A percentile compares a stretch with the other conserved stretches of the same genome.
Evolutionary conservation across 1,139 yeast genomes (phyloP).

Genomic region (Geotrichum australiense): DNA sequence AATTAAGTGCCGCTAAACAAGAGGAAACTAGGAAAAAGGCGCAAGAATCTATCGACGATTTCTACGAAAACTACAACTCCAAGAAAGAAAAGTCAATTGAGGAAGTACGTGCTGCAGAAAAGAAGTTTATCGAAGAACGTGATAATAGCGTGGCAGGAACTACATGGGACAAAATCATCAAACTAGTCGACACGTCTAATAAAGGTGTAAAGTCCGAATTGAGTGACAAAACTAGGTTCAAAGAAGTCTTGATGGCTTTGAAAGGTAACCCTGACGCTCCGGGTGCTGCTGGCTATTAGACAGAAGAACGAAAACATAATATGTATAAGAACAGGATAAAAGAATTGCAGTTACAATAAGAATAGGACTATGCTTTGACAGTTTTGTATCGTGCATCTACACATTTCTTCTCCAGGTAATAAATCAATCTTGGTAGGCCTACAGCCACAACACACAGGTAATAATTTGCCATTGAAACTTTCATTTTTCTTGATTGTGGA

Average conservation of each 20-base stretch:
- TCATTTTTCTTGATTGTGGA: too few species aligned
- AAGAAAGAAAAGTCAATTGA: conserved; percentile 71
- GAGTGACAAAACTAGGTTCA: conserved; percentile 66
- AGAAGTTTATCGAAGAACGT: conserved; percentile 62
- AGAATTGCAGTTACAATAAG: too few species aligned
- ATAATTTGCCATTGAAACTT: too few species aligned
- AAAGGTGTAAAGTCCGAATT: conserved; percentile 40
- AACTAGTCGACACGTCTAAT: conserved; percentile 43
- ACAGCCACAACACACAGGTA: too few species aligned
- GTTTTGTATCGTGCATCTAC: too few species aligned
- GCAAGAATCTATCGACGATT: conserved; percentile 82
- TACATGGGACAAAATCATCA: conserved; percentile 79
- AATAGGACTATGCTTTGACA: too few species aligned
- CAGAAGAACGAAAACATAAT: not conserved
- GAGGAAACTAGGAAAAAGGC: conserved; percentile 70
- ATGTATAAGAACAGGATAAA: too few species aligned
- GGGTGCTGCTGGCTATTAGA: conserved; percentile 53
- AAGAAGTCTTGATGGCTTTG: conserved; percentile 55
- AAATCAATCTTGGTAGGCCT: too few species aligned
- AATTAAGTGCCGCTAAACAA: conserved; percentile 58
- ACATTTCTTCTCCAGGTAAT: too few species aligned
- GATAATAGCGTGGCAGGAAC: conserved; percentile 67
- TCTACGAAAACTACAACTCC: conserved; percentile 84
- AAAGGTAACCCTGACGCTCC: conserved; percentile 69
- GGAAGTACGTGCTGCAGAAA: conserved; percentile 59